Percentiles rank a stretch among this genome's conserved stretches.
Conservation (phyloP, 345 rosid genomes). For the Kandelia obovata region DNA sequence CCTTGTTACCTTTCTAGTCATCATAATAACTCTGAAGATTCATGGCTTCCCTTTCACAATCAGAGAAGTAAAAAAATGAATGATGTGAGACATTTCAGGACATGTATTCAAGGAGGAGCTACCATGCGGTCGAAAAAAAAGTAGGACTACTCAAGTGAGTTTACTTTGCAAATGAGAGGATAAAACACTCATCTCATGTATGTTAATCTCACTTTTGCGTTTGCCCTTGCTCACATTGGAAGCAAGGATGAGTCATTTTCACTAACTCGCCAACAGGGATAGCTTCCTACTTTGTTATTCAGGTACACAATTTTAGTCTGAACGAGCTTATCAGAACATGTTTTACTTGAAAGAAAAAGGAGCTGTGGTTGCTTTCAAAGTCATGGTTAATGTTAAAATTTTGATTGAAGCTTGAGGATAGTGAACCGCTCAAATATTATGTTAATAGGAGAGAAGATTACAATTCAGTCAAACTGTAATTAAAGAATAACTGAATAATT, state of each 20-base stretch:
- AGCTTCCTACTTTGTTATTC: constrained; percentile 29
- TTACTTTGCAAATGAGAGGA: not conserved
- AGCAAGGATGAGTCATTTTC: constrained; percentile 34
- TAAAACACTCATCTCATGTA: not conserved
- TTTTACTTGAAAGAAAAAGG: not conserved
- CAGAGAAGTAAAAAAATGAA: too few relatives aligned
- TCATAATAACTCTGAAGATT: too few relatives aligned
- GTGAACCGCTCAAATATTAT: constrained; percentile 11
- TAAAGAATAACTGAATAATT: constrained; percentile 6
- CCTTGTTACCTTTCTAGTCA: too few relatives aligned
- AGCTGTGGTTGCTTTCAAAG: not conserved
- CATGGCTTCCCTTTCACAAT: too few relatives aligned
- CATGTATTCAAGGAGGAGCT: too few relatives aligned
- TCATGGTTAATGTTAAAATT: not conserved
- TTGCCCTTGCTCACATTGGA: constrained; percentile 25
- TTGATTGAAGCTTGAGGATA: not conserved
- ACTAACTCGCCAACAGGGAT: constrained; percentile 25
- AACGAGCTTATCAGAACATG: not conserved
- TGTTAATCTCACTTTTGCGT: not conserved
- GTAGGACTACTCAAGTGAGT: not conserved
- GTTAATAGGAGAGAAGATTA: not conserved
- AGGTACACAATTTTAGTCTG: not conserved
- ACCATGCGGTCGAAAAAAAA: not conserved
- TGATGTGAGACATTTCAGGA: too few relatives aligned
- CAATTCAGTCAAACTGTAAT: constrained; percentile 17